These are phyloP conservation scores for Exophiala phaeomuriformis DNA, from an alignment of 2,329 filamentous ascomycete genomes.

Conservation along the genomic window DNA sequence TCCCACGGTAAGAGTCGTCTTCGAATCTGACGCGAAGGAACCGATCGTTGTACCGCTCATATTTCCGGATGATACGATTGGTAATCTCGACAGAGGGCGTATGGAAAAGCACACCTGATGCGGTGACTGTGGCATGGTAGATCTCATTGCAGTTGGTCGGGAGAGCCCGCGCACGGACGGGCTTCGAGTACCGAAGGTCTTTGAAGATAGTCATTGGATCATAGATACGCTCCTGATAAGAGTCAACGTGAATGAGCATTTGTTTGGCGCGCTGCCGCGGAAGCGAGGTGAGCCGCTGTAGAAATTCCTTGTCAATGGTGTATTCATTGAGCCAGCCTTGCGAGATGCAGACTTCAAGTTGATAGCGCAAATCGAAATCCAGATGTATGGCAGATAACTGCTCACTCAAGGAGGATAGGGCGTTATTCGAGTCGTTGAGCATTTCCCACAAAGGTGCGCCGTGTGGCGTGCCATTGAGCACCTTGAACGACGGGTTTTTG, in stretches of 20 bases:
- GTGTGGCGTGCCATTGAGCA: slow-evolving; percentile 39
- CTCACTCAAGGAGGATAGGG: slow-evolving; percentile 10
- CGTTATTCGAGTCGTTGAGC: slow-evolving; percentile 30
- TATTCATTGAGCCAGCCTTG: slow-evolving; percentile 69
- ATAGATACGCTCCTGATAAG: slow-evolving; percentile 54
- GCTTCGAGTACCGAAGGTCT: slow-evolving; percentile 39
- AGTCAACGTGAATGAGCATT: slow-evolving; percentile 67
- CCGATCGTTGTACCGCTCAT: slow-evolving; percentile 60
- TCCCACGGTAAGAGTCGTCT: slow-evolving; percentile 57
- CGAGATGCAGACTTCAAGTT: slow-evolving; percentile 89
- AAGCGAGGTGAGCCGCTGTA: slow-evolving; percentile 52
- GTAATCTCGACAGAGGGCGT: slow-evolving; percentile 77
- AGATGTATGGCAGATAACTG: slow-evolving; percentile 38
- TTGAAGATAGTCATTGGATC: slow-evolving; percentile 67
- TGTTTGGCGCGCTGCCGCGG: slow-evolving; percentile 50
- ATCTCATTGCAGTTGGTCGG: slow-evolving; percentile 68
- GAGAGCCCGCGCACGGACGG: slow-evolving; percentile 47
- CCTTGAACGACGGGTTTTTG: slow-evolving; percentile 38
- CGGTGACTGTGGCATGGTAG: slow-evolving; percentile 72
- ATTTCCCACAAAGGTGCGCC: slow-evolving; percentile 34
- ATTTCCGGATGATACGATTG: slow-evolving; percentile 76
- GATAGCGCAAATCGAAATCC: slow-evolving; percentile 71
- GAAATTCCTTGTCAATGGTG: slow-evolving; percentile 60
- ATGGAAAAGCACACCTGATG: slow-evolving; percentile 70
- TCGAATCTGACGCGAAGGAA: slow-evolving; percentile 87